These are phyloP conservation scores for Pachyrhizus erosus DNA, from an alignment of 306 rosid species.

Conservation along the genomic window DNA sequence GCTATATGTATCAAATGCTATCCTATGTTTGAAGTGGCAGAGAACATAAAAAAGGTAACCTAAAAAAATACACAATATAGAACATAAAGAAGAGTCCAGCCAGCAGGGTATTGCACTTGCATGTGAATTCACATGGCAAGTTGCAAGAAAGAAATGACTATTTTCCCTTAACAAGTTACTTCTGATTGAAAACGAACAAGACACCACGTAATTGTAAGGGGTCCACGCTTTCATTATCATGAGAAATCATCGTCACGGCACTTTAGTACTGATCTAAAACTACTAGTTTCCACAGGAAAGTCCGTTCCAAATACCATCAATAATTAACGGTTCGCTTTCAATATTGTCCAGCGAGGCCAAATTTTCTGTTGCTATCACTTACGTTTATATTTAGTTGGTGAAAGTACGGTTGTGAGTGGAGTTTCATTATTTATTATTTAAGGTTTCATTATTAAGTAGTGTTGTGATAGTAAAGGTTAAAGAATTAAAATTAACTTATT, in stretches of 20 bases:
- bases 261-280: conserved; percentile 23
- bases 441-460: too few relatives aligned
- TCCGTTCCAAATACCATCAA: not conserved
- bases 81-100: not conserved
- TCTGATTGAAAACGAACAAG: conserved; percentile 16
- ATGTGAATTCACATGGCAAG: conserved; percentile 30
- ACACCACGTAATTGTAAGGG: conserved; percentile 19
- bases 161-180: not conserved
- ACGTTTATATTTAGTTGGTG: not conserved
- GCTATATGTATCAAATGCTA: not conserved
- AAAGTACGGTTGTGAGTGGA: not conserved
- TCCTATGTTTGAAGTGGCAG: not conserved
- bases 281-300: conserved; percentile 14
- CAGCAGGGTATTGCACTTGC: not conserved
- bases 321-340: conserved; percentile 34
- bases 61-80: not conserved
- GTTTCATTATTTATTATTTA: not conserved
- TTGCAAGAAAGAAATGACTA: not conserved
- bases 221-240: conserved; percentile 39
- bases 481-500: too few relatives aligned
- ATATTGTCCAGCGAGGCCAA: not conserved
- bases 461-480: too few relatives aligned
- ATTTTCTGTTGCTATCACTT: conserved; percentile 40
- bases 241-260: conserved; percentile 27
- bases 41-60: not conserved